A percentile compares a stretch with the other conserved stretches of the same genome.
Evolutionary conservation across 306 rosid genomes (phyloP).

Genomic region (Ormosia emarginata): DNA sequence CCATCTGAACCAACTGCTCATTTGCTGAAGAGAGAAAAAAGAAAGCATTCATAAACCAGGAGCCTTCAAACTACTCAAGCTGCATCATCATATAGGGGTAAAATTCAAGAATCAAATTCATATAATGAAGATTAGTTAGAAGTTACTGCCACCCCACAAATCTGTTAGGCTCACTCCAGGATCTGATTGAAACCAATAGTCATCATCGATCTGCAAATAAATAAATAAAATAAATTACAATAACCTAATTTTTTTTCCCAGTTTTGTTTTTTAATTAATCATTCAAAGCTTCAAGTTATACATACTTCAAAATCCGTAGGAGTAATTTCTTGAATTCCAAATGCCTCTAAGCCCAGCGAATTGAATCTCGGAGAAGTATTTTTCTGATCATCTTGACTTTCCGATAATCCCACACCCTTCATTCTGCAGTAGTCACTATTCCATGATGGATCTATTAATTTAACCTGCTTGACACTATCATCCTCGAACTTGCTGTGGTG

Average conservation of each 20-base stretch:
- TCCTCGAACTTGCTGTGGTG: constrained; percentile 29
- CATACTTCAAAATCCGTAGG: constrained; percentile 52
- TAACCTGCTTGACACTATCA: constrained; percentile 21
- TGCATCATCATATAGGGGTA: not conserved
- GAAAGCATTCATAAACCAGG: not conserved
- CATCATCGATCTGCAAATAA: constrained; percentile 55
- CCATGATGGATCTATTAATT: constrained; percentile 29
- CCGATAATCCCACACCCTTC: constrained; percentile 20
- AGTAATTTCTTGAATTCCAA: constrained; percentile 64
- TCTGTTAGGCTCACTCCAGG: constrained; percentile 54
- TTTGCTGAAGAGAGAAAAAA: constrained; percentile 35
- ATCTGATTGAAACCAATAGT: constrained; percentile 82
- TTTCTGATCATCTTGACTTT: constrained; percentile 23
- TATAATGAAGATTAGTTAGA: constrained; percentile 13
- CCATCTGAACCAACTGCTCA: constrained; percentile 23
- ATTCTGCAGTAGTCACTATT: constrained; percentile 19
- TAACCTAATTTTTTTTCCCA: not conserved
- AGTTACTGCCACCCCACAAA: constrained; percentile 60
- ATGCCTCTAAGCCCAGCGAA: constrained; percentile 23
- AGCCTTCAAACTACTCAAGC: constrained; percentile 16
- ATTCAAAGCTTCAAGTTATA: not conserved
- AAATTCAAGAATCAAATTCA: constrained; percentile 17
- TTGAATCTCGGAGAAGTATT: constrained; percentile 24
- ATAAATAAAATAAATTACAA: not conserved
- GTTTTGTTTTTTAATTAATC: not conserved